Percentiles rank a stretch among this genome's conserved stretches.
Conservation (phyloP, 306 rosid species). For the Cucurbita maxima region DNA sequence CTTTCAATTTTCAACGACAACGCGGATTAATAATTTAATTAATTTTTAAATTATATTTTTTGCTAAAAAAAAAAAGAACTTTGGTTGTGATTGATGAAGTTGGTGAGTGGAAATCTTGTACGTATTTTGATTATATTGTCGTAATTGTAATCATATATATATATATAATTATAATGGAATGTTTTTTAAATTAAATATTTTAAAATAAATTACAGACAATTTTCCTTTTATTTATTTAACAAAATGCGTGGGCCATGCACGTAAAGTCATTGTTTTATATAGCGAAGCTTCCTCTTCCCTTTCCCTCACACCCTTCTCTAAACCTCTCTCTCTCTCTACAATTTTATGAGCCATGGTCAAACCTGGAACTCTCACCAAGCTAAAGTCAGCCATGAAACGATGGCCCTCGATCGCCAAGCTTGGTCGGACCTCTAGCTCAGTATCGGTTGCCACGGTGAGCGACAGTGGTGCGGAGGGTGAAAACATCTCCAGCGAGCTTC, state of each 20-base stretch:
- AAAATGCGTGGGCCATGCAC: conserved; percentile 44
- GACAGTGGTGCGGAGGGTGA: background rate
- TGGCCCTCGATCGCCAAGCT: conserved; percentile 68
- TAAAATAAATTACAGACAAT: background rate
- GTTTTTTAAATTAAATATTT: background rate
- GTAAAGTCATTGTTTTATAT: conserved; percentile 18
- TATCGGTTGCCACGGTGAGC: conserved; percentile 15
- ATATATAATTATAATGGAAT: background rate
- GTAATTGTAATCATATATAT: background rate
- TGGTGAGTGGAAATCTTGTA: background rate
- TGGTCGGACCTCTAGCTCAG: conserved; percentile 29
- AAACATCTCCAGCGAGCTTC: conserved; percentile 16
- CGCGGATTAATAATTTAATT: too few relatives aligned
- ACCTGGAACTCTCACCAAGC: conserved; percentile 60
- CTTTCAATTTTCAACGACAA: too few relatives aligned
- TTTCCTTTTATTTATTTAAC: background rate
- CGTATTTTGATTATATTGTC: background rate
- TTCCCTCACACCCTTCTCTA: conserved; percentile 4
- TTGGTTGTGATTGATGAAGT: too few relatives aligned
- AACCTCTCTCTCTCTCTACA: background rate
- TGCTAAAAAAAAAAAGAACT: too few relatives aligned
- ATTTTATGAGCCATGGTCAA: conserved; percentile 39
- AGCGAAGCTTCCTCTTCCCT: conserved; percentile 18
- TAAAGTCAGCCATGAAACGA: conserved; percentile 65
- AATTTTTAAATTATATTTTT: too few relatives aligned